phyloP scores from a whole-genome alignment of 305 asterid species.

The Fraxinus greggii region DNA sequence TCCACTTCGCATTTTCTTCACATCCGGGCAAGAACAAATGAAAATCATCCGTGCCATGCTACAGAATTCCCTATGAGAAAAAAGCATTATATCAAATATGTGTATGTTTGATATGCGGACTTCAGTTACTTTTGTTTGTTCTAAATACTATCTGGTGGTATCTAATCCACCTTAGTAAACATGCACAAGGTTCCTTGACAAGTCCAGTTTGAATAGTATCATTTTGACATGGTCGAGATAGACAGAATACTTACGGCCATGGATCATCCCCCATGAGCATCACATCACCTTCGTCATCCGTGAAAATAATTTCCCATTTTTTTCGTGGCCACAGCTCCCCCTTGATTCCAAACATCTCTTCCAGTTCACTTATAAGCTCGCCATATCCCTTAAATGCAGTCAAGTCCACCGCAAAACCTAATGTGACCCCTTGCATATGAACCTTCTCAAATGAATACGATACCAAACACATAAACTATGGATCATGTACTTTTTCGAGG shows the following conservation, averaged over 20 bases:
- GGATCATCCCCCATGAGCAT: constrained; percentile 98
- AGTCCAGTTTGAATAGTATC: background rate
- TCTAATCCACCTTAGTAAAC: background rate
- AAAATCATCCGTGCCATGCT: constrained; percentile 75
- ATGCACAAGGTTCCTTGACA: background rate
- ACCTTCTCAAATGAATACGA: constrained; percentile 49
- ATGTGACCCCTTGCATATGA: constrained; percentile 97
- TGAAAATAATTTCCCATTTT: constrained; percentile 84
- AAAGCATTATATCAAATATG: background rate
- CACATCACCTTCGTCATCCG: constrained; percentile 94
- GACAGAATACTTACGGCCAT: constrained; percentile 68
- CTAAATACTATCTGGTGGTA: background rate
- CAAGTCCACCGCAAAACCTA: constrained; percentile 92
- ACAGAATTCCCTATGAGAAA: constrained; percentile 71
- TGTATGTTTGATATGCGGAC: background rate
- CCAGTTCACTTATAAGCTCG: constrained; percentile 72
- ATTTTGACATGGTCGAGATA: background rate
- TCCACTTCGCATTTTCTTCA: constrained; percentile 67
- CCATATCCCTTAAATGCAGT: constrained; percentile 63
- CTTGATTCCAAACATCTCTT: constrained; percentile 77
- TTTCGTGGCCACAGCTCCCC: constrained; percentile 68
- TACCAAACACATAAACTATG: constrained; percentile 1
- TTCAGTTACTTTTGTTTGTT: background rate
- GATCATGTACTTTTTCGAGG: constrained; percentile 3
- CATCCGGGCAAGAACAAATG: constrained; percentile 74